A percentile compares a stretch with the other conserved stretches of the same genome.
Evolutionary conservation across 2,329 filamentous ascomycete species (phyloP).

Genomic region (Cytospora schulzeri): DNA sequence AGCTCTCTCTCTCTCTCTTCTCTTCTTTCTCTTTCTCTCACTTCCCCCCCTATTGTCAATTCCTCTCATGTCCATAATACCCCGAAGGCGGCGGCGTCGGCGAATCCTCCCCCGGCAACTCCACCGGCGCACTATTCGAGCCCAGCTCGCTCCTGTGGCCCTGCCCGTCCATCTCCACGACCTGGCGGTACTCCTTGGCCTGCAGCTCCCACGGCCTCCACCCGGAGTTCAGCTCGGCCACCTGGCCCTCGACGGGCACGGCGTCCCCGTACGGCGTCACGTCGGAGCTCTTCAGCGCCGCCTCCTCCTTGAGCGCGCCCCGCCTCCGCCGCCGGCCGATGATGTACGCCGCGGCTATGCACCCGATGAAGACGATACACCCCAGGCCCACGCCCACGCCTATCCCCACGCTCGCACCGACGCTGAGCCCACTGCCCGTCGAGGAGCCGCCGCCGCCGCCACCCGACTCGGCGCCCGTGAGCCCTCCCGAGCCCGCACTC

Average conservation of each 20-base stretch:
- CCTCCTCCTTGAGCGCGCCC: neutral
- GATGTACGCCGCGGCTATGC: conserved; percentile 6
- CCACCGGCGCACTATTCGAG: neutral
- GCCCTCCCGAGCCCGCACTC: no score
- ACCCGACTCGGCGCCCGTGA: no score
- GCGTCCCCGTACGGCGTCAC: neutral
- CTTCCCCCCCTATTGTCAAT: neutral
- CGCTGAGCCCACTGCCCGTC: conserved; percentile 1
- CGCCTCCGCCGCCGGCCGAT: conserved; percentile 6
- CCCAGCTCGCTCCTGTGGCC: neutral
- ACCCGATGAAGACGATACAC: conserved; percentile 21
- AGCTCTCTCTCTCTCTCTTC: no score
- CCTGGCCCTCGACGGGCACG: neutral
- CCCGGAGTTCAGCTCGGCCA: neutral
- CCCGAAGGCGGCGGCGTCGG: neutral
- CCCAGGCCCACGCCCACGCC: conserved; percentile 9
- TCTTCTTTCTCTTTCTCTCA: no score
- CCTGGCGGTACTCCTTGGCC: neutral
- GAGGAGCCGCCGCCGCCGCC: neutral
- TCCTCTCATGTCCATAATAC: neutral
- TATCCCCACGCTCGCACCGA: conserved; percentile 5
- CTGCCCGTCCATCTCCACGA: neutral
- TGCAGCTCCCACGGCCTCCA: conserved; percentile 4
- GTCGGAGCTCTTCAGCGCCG: neutral
- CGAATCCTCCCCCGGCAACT: conserved; percentile 1